Base-by-base conservation (phyloP, 176 grass and related monocot genomes). In the Eleusine coracana region DNA sequence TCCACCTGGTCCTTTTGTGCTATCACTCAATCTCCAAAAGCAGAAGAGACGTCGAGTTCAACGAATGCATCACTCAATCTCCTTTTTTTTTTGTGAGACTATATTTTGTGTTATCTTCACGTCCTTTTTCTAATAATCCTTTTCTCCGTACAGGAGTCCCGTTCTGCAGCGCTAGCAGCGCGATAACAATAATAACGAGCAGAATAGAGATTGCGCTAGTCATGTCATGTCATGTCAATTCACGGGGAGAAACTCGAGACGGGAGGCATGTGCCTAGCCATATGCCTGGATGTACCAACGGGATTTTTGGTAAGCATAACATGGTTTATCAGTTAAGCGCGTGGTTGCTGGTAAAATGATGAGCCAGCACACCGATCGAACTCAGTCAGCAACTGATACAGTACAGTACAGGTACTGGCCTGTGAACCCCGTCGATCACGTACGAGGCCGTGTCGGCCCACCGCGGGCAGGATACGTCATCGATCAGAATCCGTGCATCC, bases 201-300 rank as follows among this genome's bases (percentile, higher is more conserved):
- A 27, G 8, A 27, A 61, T 21, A 59, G 0, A 61, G 9, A 61
- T 61, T 27, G 7, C n/a, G 23, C 2, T 61, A 64, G 71, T 0
- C 25, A 25, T 25, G 25, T 38, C 37, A 37, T 6, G 5, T 81
- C 62, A 46, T 48, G 70, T 59, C 77, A 60, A 16, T 29, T 87
- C 85, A 44, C 13, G 77, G 50, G 34, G 70, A 45, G 70, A 27
- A 70, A 68, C 65, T 85, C 51, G 48, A 78, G 74, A 87, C 48
- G 7, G 59, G 16, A 5, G 50, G 39, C 85, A 81, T 70, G 85
- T 69, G 78, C 40, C 7, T 60, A 42, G 21, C 15, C 63, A 40
- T 82, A 41, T n/a, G 78, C 40, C 18, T 39, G 21, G 75, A 70
- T 69, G 21, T 60, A 74, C 39, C 48, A 58, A 51, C 49, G 4